Evolutionary conservation across 129 eudicot genomes (phyloP), one percentile per base, ranked within the genome.

Genomic region (Tagetes patula): DNA sequence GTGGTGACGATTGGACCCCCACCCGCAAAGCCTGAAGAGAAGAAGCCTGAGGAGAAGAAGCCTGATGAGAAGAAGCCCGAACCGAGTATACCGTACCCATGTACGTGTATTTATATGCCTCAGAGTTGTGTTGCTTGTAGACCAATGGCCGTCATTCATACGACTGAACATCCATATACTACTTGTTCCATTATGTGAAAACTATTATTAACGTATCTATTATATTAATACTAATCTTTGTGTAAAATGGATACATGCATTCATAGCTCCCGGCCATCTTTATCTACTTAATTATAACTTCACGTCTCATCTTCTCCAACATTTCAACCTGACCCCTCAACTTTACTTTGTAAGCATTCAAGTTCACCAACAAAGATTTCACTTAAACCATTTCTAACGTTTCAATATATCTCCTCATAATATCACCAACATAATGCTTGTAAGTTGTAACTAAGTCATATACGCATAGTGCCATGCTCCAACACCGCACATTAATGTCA

Each of bases 1-100:
- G 83, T 87, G 7, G 69, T 85, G 10, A 87, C 80, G 32, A 61
- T 91, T 78, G 95, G 95, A 80, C 91, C 91, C 65, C 95, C 96
- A 34, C 83, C 56, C 20, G 83, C 73, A 47, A 78, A 83, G 77
- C 85, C 81, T 0, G 85, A 72, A 0, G 76, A 72, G 27, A 77
- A 77, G 70, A 77, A 83, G 77, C 85, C 81, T 0, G 85, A 72
- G 1, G 76, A 72, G 27, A 77, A 77, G 70, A 77, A 77, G 61
- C 78, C 82, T 0, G 70, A 49, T 0, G 64, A 48, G 0, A 68
- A 76, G 5, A 84, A 83, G 75, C 54, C 87, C 62, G 60, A 13
- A 0, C 8, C 37, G 2, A 1, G 13, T 33, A 5, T 11, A 11
- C 65, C 4, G 1, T 8, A 8, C 11, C 27, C 27, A 20, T 20